Base-by-base conservation (phyloP, 257 asterid genomes). In the Scutellaria galericulata region DNA sequence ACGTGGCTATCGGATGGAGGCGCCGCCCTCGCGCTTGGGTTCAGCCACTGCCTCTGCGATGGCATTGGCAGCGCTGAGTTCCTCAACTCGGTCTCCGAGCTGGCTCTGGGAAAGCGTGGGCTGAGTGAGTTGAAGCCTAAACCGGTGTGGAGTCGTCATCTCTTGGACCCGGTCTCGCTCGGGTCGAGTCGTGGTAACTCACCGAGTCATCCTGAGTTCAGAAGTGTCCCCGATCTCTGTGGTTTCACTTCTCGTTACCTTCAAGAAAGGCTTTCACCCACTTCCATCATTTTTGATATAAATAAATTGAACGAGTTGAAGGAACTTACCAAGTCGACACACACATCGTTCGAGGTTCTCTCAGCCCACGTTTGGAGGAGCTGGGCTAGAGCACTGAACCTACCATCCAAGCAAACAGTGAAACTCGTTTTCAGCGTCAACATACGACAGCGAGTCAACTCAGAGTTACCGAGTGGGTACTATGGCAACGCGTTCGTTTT, bases 291-390 rank as follows among this genome's bases (percentile, higher is more conserved):
- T 12, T 90, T 88, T 9, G 79, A 81, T 2, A 58, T n/a, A 6
- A 50, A 10, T 41, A 31, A n/a, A 27, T 2, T 90, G n/a, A 52
- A 37, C 40, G 87, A 85, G 82, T 45, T 90, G 14, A 90, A 86
- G 76, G 76, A 61, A n/a, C 8, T 52, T 2, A 70, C 63, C 0
- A 10, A 9, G 1, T 27, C 50, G 2, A 40, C 45, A 6, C 81
- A 20, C 59, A 90, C 93, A 39, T 77, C 88, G 5, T 90, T 90
- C 14, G 96, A 90, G 61, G 91, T 79, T 4, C 68, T 90, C 6
- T 78, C 96, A 0, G 96, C 92, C 22, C 95, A 86, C 27, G 77
- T 85, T 0, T 90, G 96, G 96, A 76, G 89, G 9, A 80, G 95
- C 15, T 90, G 96, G 96, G 91, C 86, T 0, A 81, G 68, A 45